Evolutionary conservation across 1,139 yeast species (phyloP).

Genomic region (Meyerozyma sp.): DNA sequence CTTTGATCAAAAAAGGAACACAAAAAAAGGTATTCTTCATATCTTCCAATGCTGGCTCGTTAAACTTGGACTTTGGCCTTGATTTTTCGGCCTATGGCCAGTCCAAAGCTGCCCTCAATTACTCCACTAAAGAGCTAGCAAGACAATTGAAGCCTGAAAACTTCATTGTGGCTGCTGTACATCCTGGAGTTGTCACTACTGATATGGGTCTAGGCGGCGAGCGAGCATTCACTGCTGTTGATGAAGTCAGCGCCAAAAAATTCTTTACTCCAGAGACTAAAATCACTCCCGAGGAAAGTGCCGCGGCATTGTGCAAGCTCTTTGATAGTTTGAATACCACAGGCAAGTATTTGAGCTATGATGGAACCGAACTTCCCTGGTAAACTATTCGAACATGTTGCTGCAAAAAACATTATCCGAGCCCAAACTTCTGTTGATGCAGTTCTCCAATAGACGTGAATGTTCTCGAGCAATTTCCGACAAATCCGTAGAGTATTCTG

Average conservation of each 20-base stretch:
- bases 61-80: slow-evolving; percentile 8
- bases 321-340: not conserved
- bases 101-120: slow-evolving; percentile 27
- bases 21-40: slow-evolving; percentile 18
- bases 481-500: too few relatives aligned
- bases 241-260: not conserved
- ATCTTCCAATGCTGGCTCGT: slow-evolving; percentile 19
- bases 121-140: slow-evolving; percentile 14
- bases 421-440: too few relatives aligned
- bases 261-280: not conserved
- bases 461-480: too few relatives aligned
- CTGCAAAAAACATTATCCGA: too few relatives aligned
- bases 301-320: not conserved
- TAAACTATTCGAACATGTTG: not conserved
- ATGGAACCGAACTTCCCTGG: not conserved
- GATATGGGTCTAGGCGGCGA: slow-evolving; percentile 14
- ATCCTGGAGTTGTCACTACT: slow-evolving; percentile 29
- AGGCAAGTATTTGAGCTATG: not conserved
- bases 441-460: too few relatives aligned
- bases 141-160: slow-evolving; percentile 16
- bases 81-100: slow-evolving; percentile 18
- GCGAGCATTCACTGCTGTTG: not conserved
- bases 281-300: not conserved
- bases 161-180: slow-evolving; percentile 19
- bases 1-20: slow-evolving; percentile 16